Evolutionary conservation across 1,284 basidiomycete genomes (phyloP).

Genomic region (Fomes fomentarius): DNA sequence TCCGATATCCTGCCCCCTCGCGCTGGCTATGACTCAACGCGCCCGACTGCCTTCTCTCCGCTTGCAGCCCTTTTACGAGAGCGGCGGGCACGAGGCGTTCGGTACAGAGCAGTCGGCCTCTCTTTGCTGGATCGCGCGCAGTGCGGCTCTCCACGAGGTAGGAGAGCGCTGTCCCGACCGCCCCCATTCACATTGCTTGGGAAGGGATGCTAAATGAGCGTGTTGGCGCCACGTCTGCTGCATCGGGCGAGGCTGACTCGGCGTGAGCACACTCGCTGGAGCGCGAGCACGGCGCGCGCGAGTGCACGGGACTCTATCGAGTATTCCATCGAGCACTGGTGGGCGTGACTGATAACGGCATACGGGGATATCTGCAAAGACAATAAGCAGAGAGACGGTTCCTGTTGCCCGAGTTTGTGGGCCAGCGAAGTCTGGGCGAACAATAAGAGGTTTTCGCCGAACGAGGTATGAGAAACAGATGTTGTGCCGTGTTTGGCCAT

Average conservation of each 20-base stretch:
- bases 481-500: slow-evolving; percentile 42
- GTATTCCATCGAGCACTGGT: slow-evolving; percentile 20
- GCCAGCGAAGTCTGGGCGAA: slow-evolving; percentile 37
- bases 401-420: slow-evolving; percentile 34
- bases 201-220: slow-evolving; percentile 6
- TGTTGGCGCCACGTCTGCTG: not conserved
- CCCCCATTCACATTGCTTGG: slow-evolving; percentile 17
- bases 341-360: slow-evolving; percentile 33
- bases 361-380: slow-evolving; percentile 29
- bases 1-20: slow-evolving; percentile 26
- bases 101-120: slow-evolving; percentile 19
- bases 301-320: slow-evolving; percentile 38
- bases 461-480: slow-evolving; percentile 32
- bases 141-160: slow-evolving; percentile 5
- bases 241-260: slow-evolving; percentile 27
- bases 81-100: slow-evolving; percentile 28
- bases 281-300: slow-evolving; percentile 23
- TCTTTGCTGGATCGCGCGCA: slow-evolving; percentile 14
- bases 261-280: slow-evolving; percentile 25
- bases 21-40: slow-evolving; percentile 31
- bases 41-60: slow-evolving; percentile 13
- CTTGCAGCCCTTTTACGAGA: slow-evolving; percentile 23
- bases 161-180: not conserved
- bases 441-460: slow-evolving; percentile 44
- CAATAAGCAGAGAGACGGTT: slow-evolving; percentile 39